These are phyloP conservation scores for Trifolium pratense DNA, from an alignment of 306 rosid species.

Conservation along the genomic window DNA sequence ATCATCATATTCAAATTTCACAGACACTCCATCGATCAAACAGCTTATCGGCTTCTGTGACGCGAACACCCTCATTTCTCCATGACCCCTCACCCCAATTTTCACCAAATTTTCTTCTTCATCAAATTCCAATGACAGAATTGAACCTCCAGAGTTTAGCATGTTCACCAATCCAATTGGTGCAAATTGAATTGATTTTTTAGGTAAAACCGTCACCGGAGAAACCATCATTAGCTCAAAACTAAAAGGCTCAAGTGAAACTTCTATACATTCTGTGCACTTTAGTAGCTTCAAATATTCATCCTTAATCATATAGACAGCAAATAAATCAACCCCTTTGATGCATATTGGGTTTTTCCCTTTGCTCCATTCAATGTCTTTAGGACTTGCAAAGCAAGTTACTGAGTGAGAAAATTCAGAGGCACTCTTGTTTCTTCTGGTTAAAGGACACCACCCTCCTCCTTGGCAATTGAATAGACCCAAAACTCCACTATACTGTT, in stretches of 20 bases:
- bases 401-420: constrained; percentile 50
- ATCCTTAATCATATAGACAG: constrained; percentile 56
- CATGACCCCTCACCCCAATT: constrained; percentile 58
- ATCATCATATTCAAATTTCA: constrained; percentile 56
- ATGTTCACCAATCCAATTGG: constrained; percentile 74
- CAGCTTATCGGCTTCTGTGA: constrained; percentile 60
- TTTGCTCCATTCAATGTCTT: constrained; percentile 66
- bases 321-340: constrained; percentile 52
- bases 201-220: constrained; percentile 45
- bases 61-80: constrained; percentile 64
- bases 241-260: constrained; percentile 62
- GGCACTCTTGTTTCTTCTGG: constrained; percentile 59
- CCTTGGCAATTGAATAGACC: constrained; percentile 85
- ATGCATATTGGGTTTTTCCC: constrained; percentile 52
- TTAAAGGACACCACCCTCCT: constrained; percentile 76
- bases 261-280: constrained; percentile 47
- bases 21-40: constrained; percentile 54
- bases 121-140: constrained; percentile 53
- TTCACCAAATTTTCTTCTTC: constrained; percentile 43
- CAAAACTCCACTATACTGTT: constrained; percentile 68
- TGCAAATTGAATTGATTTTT: constrained; percentile 54
- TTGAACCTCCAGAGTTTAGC: constrained; percentile 73
- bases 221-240: constrained; percentile 65
- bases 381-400: constrained; percentile 57
- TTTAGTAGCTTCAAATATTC: constrained; percentile 61